These are phyloP conservation scores for Hypoxylon trugodes DNA, from an alignment of 495 filamentous ascomycete genomes.

Conservation along the genomic window DNA sequence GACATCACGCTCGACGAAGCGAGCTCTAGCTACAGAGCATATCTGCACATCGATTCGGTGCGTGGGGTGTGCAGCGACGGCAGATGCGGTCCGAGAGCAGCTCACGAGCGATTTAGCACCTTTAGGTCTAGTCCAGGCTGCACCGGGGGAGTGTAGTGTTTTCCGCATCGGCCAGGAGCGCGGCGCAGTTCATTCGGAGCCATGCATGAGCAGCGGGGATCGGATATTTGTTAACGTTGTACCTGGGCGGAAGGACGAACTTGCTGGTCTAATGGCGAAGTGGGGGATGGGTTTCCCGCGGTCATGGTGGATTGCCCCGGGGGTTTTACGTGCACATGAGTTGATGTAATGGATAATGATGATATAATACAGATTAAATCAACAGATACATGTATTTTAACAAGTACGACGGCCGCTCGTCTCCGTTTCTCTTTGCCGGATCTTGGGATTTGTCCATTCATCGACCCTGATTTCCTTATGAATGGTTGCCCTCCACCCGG, in stretches of 20 bases:
- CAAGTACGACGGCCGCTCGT: no score
- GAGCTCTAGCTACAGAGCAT: constrained; percentile 31
- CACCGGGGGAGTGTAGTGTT: constrained; percentile 26
- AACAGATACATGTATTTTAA: no score
- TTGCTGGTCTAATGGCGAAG: constrained; percentile 38
- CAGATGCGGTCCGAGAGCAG: constrained; percentile 38
- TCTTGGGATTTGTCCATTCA: no score
- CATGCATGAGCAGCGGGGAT: constrained; percentile 38
- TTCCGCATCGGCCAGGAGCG: constrained; percentile 42
- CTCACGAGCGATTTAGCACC: constrained; percentile 27
- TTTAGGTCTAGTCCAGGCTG: constrained; percentile 26
- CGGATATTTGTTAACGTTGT: constrained; percentile 49
- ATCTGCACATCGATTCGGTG: constrained; percentile 43
- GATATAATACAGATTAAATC: no score
- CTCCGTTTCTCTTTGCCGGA: no score
- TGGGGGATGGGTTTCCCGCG: constrained; percentile 49
- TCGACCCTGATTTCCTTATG: no score
- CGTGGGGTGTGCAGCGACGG: constrained; percentile 40
- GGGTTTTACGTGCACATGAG: constrained; percentile 13
- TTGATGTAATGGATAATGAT: constrained; percentile 1
- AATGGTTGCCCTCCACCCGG: no score
- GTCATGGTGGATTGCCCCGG: constrained; percentile 43
- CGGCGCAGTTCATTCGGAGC: constrained; percentile 49
- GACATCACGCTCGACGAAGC: constrained; percentile 24
- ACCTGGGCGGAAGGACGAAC: constrained; percentile 41